Percentiles rank a stretch among this genome's conserved stretches.
phyloP scores from a whole-genome alignment of 2,329 filamentous ascomycete genomes.

The Colletotrichum orbiculare region DNA sequence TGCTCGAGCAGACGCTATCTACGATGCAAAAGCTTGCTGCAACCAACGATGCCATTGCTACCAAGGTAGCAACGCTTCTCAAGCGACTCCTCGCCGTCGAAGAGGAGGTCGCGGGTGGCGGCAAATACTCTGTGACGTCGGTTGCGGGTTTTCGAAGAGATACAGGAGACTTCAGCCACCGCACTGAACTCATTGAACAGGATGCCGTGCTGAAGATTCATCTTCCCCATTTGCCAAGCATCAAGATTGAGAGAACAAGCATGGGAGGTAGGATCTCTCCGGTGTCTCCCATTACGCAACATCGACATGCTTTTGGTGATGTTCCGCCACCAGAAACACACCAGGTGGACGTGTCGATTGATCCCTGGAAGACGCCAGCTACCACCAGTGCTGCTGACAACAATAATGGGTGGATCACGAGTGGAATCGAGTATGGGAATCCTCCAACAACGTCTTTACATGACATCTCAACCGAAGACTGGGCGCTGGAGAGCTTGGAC shows the following conservation, averaged over 20 bases:
- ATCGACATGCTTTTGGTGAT: neutral
- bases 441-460: neutral
- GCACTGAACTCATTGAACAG: neutral
- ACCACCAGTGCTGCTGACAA: neutral
- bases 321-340: neutral
- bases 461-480: constrained; percentile 3
- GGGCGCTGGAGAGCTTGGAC: constrained; percentile 21
- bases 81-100: constrained; percentile 47
- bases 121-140: constrained; percentile 1
- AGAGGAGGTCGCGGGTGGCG: constrained; percentile 39
- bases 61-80: constrained; percentile 45
- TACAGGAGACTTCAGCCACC: constrained; percentile 16
- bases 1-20: constrained; percentile 50
- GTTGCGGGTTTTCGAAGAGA: neutral
- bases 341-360: neutral
- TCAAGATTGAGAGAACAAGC: neutral
- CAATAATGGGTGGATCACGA: constrained; percentile 38
- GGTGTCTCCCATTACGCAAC: no score
- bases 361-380: neutral
- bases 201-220: neutral
- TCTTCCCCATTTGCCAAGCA: constrained; percentile 21
- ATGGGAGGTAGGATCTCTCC: neutral
- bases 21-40: constrained; percentile 46
- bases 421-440: neutral
- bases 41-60: constrained; percentile 46